Percentiles rank a stretch among this genome's conserved stretches.
phyloP scores from a whole-genome alignment of 2,329 filamentous ascomycete species.

The Talaromyces atroroseus region DNA sequence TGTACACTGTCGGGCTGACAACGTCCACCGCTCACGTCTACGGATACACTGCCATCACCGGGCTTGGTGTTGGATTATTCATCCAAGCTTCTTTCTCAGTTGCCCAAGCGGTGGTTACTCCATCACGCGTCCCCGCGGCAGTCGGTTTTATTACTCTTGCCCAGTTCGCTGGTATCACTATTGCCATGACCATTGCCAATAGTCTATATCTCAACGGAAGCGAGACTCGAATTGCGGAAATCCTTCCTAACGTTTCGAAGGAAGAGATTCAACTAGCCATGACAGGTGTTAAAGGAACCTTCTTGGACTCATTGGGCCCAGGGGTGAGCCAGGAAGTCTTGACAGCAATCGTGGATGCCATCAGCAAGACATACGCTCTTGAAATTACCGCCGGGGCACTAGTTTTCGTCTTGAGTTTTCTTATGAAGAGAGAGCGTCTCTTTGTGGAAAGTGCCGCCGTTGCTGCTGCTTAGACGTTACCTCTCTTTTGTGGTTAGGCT shows the following conservation, averaged over 20 bases:
- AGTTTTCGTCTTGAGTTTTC: neutral
- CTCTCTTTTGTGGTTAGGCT: neutral
- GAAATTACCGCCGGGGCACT: neutral
- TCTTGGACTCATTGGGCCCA: neutral
- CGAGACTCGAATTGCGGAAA: neutral
- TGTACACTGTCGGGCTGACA: slow-evolving; percentile 16
- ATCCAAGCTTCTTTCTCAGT: slow-evolving; percentile 19
- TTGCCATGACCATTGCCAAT: slow-evolving; percentile 4
- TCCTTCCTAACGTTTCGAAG: neutral
- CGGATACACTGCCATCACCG: slow-evolving; percentile 22
- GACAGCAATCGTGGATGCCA: neutral
- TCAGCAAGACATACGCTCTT: neutral
- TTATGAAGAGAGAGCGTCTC: neutral
- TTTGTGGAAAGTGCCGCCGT: neutral
- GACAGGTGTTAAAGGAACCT: neutral
- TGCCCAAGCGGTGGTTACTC: slow-evolving; percentile 14
- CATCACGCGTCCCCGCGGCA: neutral
- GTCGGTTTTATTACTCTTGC: slow-evolving; percentile 5
- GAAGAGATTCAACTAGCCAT: neutral
- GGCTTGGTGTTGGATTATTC: slow-evolving; percentile 18
- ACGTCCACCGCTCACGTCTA: slow-evolving; percentile 21
- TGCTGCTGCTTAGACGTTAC: neutral
- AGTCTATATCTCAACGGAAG: neutral
- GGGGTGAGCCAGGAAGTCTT: neutral
- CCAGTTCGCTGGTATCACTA: neutral